These are phyloP conservation scores for Aureobasidium zeae DNA, from an alignment of 2,329 filamentous ascomycete genomes.

Conservation along the genomic window DNA sequence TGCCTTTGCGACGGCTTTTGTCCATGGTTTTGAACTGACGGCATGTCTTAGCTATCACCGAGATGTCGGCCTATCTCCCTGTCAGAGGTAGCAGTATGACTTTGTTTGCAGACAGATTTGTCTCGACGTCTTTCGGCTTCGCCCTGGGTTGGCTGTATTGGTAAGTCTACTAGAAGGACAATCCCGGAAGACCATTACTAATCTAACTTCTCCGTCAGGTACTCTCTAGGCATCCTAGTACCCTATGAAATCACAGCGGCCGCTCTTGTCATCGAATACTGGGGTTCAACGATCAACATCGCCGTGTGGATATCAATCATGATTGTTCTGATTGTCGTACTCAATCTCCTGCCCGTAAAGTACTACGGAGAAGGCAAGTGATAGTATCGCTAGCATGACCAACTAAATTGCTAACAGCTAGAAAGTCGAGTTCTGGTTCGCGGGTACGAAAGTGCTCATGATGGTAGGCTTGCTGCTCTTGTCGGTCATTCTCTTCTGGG, in stretches of 20 bases:
- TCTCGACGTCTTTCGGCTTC: conserved; percentile 37
- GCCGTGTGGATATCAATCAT: conserved; percentile 32
- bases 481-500: conserved; percentile 47
- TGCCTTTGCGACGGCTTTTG: conserved; percentile 21
- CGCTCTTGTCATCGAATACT: conserved; percentile 29
- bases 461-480: conserved; percentile 44
- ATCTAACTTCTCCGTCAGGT: too few relatives aligned
- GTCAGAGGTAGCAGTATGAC: conserved; percentile 44
- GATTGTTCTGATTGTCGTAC: conserved; percentile 32
- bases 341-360: conserved; percentile 41
- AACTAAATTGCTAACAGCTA: too few relatives aligned
- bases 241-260: conserved; percentile 32
- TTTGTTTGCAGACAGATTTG: conserved; percentile 38
- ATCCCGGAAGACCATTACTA: too few relatives aligned
- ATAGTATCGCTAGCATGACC: too few relatives aligned
- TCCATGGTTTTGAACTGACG: conserved; percentile 18
- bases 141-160: conserved; percentile 38
- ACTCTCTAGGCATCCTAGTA: conserved; percentile 32
- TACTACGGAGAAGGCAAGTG: conserved; percentile 47
- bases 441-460: conserved; percentile 41
- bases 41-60: conserved; percentile 29
- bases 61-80: conserved; percentile 52
- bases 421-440: conserved; percentile 46
- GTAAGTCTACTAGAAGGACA: neutral
- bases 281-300: conserved; percentile 32